Evolutionary conservation across 1,139 yeast genomes (phyloP), one percentile per base, ranked within the genome.

Genomic region (Kodamaea alishanica): DNA sequence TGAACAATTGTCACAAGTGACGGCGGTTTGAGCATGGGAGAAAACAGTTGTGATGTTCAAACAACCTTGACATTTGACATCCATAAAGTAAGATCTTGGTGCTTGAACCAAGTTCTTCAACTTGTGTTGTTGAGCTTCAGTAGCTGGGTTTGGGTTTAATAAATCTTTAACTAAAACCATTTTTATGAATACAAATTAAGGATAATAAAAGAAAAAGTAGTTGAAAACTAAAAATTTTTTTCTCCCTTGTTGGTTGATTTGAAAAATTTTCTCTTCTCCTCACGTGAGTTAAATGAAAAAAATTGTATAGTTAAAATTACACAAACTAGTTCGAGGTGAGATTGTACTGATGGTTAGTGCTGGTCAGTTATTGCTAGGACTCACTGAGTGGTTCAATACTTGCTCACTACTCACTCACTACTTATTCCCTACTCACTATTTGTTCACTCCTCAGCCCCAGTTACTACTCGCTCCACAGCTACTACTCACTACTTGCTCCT

Each of bases 1-100:
- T 60, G 97, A 84, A 76, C 98, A 92, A 52, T 95, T 83, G 67
- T 94, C 97, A 79, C 98, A 92, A 65, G 97, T 85, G 68, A 92
- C 97, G 60, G 96, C 97, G 59, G 97, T 92, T 80, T 92, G 98
- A 53, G 98, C 97, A 75, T 92, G 98, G 56, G 97, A 89, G 85
- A 92, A 92, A 57, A 92, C 97, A 56, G 97, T 92, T 73, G 98
- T 89, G 79, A 92, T 92, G 82, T 84, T 86, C 70, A 90, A 81
- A 77, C 98, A 92, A 61, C 97, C 97, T 73, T 95, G 97, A 77
- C 97, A 90, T 77, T 90, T 90, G 60, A 92, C 97, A 66, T 92
- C 98, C 96, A 92, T 89, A 86, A 92, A 92, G 84, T 79, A 92
- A 49, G 97, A 90, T 81, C 97, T 88, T 75, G 98, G 98, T 52